Conservation (phyloP, 805 yeast genomes). For the Metschnikowia amazonensis region DNA sequence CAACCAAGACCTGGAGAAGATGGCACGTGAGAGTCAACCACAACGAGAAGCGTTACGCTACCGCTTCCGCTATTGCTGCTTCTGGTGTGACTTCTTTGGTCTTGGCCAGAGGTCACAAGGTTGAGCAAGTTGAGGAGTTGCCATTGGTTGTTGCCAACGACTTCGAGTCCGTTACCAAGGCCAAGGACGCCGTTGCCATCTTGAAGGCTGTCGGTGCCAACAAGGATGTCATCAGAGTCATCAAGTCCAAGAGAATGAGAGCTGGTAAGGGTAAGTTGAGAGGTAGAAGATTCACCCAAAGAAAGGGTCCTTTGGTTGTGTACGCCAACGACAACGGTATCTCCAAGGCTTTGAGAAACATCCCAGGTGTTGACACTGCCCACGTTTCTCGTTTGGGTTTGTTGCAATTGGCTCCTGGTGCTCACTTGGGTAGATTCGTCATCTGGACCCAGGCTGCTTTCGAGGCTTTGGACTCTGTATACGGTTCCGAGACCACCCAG, state of each 20-base stretch:
- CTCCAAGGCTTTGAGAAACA: conserved; percentile 98
- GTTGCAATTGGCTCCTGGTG: conserved; percentile 99
- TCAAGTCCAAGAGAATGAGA: conserved; percentile 97
- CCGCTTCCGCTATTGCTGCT: conserved; percentile 99
- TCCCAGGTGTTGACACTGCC: conserved; percentile 99
- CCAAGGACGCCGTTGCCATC: conserved; percentile 98
- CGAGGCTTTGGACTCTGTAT: conserved; percentile 92
- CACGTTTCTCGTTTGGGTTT: conserved; percentile 89
- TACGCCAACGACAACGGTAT: conserved; percentile 97
- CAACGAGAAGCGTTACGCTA: conserved; percentile 99
- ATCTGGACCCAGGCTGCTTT: conserved; percentile 99
- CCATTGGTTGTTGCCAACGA: conserved; percentile 96
- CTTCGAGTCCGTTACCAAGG: conserved; percentile 88
- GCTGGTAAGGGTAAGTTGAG: conserved; percentile 99
- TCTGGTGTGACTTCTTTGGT: conserved; percentile 97
- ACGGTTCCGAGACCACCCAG: conserved; percentile 87
- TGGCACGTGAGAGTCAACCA: conserved; percentile 99
- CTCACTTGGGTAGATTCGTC: conserved; percentile 99
- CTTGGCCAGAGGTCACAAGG: conserved; percentile 99
- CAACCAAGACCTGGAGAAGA: conserved; percentile 99
- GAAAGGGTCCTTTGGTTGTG: conserved; percentile 99
- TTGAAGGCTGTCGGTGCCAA: conserved; percentile 98
- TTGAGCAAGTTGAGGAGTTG: conserved; percentile 96
- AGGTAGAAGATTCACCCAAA: conserved; percentile 99
- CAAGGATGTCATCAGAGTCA: conserved; percentile 95